Conservation (phyloP, 805 yeast genomes). For the Schwanniomyces yamadae region DNA sequence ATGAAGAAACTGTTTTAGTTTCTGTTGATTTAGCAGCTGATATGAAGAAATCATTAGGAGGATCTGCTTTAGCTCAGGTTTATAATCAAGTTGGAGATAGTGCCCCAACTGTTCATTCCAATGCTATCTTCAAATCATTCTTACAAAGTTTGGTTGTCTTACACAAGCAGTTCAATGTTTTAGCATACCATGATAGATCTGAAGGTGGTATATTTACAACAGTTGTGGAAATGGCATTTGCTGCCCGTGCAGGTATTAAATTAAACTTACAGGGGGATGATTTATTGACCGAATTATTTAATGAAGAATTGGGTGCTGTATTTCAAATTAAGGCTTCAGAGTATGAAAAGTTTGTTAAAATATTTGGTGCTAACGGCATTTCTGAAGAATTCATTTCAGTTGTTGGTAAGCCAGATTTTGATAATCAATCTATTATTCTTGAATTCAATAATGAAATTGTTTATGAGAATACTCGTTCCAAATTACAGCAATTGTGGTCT, state of each 20-base stretch:
- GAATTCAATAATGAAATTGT: slow-evolving; percentile 46
- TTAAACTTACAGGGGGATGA: slow-evolving; percentile 47
- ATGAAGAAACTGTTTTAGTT: slow-evolving; percentile 61
- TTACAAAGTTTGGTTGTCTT: slow-evolving; percentile 66
- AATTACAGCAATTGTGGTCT: slow-evolving; percentile 81
- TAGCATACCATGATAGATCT: slow-evolving; percentile 92
- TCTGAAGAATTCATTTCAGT: slow-evolving; percentile 50
- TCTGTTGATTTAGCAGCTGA: slow-evolving; percentile 75
- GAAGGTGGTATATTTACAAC: slow-evolving; percentile 95
- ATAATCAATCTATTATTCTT: slow-evolving; percentile 49
- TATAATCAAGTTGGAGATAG: slow-evolving; percentile 81
- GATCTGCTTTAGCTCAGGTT: slow-evolving; percentile 93
- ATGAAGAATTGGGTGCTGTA: slow-evolving; percentile 94
- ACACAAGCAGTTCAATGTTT: slow-evolving; percentile 64
- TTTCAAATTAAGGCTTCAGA: slow-evolving; percentile 73
- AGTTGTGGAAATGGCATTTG: slow-evolving; percentile 93
- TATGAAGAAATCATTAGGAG: slow-evolving; percentile 65
- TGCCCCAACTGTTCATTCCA: slow-evolving; percentile 80
- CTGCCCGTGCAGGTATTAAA: slow-evolving; percentile 83
- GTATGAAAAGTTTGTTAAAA: slow-evolving; percentile 50
- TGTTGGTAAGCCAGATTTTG: slow-evolving; percentile 68
- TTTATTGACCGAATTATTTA: slow-evolving; percentile 63
- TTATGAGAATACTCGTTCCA: slow-evolving; percentile 58
- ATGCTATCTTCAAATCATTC: slow-evolving; percentile 62
- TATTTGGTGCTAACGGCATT: slow-evolving; percentile 62